These are phyloP conservation scores for Wallacemonas sp. DNA, from an alignment of 208 protist genomes.

Conservation along the genomic window DNA sequence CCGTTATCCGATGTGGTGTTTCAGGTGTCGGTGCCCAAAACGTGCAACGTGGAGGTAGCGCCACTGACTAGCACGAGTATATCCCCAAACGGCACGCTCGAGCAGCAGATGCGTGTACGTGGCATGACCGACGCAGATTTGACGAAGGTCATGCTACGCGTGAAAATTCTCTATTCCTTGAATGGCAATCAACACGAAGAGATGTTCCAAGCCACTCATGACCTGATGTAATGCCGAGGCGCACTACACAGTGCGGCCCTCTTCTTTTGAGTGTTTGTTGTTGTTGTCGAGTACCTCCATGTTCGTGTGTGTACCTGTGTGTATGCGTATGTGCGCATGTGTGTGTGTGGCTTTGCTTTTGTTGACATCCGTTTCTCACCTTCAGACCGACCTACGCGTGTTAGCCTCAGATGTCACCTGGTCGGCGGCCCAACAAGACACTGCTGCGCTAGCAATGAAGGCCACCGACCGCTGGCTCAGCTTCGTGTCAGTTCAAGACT, in stretches of 20 bases:
- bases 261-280: not conserved
- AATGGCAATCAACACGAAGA: conserved; percentile 41
- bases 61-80: conserved; percentile 44
- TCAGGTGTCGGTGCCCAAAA: conserved; percentile 71
- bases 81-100: conserved; percentile 31
- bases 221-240: not conserved
- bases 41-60: conserved; percentile 52
- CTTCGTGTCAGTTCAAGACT: too few relatives aligned
- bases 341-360: not conserved
- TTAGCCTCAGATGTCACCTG: too few relatives aligned
- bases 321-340: not conserved
- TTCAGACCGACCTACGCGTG: not conserved
- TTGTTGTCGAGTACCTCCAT: conserved; percentile 4
- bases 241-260: not conserved
- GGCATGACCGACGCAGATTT: conserved; percentile 42
- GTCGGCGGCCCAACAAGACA: too few relatives aligned
- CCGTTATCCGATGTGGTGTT: conserved; percentile 58
- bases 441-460: too few relatives aligned
- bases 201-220: conserved; percentile 58
- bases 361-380: not conserved
- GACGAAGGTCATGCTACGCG: conserved; percentile 52
- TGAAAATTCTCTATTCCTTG: conserved; percentile 72
- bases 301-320: conserved; percentile 15
- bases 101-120: conserved; percentile 57
- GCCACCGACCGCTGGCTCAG: too few relatives aligned